phyloP scores from a whole-genome alignment of 768 basidiomycete genomes.

The Serendipita sp. region DNA sequence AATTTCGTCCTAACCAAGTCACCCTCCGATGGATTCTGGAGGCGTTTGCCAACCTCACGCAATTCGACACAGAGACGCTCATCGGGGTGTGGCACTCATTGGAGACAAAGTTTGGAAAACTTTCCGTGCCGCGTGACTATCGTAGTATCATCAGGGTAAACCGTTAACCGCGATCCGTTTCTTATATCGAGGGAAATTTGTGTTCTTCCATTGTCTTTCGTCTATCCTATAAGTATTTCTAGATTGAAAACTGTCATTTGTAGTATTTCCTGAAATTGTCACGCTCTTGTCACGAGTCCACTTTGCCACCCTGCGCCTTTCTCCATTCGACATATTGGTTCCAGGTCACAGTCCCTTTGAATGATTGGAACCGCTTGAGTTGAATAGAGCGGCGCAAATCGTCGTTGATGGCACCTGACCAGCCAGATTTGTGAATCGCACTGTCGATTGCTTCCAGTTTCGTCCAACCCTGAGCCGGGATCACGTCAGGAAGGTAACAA shows the following conservation, averaged over 20 bases:
- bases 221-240: neutral
- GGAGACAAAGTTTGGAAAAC: conserved; percentile 34
- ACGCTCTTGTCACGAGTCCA: neutral
- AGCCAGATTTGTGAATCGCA: conserved; percentile 88
- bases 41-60: conserved; percentile 47
- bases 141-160: neutral
- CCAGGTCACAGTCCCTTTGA: conserved; percentile 49
- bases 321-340: conserved; percentile 69
- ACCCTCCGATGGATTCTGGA: conserved; percentile 51
- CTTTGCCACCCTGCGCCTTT: conserved; percentile 15
- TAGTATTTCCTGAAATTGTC: neutral
- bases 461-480: conserved; percentile 86
- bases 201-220: neutral
- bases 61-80: conserved; percentile 31
- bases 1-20: conserved; percentile 26
- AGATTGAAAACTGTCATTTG: neutral
- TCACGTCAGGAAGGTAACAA: conserved; percentile 87
- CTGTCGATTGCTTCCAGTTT: conserved; percentile 79
- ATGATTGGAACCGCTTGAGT: conserved; percentile 71
- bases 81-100: conserved; percentile 41
- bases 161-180: neutral
- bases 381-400: conserved; percentile 59
- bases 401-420: conserved; percentile 66
- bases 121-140: neutral
- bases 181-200: neutral